Percentiles rank a stretch among this genome's conserved stretches.
Evolutionary conservation across 2,329 filamentous ascomycete species (phyloP).

Genomic region (Fusarium proliferatum): DNA sequence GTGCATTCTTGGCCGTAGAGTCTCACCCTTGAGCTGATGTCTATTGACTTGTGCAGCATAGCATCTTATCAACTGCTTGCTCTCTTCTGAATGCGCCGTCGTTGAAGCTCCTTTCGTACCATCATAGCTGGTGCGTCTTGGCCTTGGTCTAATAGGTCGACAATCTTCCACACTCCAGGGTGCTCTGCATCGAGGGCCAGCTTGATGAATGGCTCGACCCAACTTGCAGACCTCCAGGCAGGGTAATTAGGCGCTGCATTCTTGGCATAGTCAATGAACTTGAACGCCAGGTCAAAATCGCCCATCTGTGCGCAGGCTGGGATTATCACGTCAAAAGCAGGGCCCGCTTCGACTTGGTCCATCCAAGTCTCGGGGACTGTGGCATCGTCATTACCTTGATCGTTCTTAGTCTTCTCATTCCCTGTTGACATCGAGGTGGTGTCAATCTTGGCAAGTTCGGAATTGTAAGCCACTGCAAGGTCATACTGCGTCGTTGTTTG

Average conservation of each 20-base stretch:
- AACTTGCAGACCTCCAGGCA: constrained; percentile 32
- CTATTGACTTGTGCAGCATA: not conserved
- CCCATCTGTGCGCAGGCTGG: constrained; percentile 43
- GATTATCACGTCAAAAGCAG: constrained; percentile 45
- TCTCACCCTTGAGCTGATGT: not conserved
- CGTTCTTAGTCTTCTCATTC: not conserved
- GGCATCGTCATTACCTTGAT: constrained; percentile 3
- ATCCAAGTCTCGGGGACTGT: constrained; percentile 11
- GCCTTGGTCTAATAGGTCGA: constrained; percentile 44
- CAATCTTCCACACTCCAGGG: constrained; percentile 48
- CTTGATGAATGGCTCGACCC: constrained; percentile 46
- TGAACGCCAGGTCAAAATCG: constrained; percentile 51
- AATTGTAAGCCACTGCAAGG: constrained; percentile 48
- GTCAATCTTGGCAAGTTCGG: constrained; percentile 29
- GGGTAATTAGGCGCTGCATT: not conserved
- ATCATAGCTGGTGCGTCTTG: constrained; percentile 34
- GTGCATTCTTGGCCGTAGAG: not conserved
- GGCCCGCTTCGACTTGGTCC: constrained; percentile 15
- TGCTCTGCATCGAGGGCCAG: constrained; percentile 46
- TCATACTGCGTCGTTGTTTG: constrained; percentile 39
- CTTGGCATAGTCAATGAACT: constrained; percentile 39
- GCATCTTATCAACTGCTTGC: not conserved
- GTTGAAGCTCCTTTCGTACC: constrained; percentile 42
- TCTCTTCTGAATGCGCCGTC: constrained; percentile 38
- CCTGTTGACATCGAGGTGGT: not conserved